Evolutionary conservation across 1,284 basidiomycete genomes (phyloP).

Genomic region (Ganoderma lucidum): DNA sequence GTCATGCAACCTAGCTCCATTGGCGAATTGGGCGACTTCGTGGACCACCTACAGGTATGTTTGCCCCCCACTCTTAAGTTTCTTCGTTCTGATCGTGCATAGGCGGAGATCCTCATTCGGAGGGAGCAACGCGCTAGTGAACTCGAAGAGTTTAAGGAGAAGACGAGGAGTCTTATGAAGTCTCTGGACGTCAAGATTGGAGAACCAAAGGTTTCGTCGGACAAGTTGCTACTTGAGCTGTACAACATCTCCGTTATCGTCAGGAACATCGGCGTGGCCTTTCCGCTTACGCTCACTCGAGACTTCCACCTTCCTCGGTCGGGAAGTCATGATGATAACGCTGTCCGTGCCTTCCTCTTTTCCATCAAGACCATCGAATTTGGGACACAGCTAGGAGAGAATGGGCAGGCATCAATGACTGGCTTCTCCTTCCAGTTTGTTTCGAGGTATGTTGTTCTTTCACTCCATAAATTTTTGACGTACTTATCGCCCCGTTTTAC

Average conservation of each 20-base stretch:
- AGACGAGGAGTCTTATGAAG: conserved; percentile 73
- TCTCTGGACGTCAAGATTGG: conserved; percentile 73
- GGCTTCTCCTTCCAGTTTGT: conserved; percentile 88
- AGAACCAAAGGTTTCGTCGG: conserved; percentile 46
- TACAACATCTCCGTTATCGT: conserved; percentile 73
- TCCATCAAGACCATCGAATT: conserved; percentile 82
- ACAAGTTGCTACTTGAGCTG: conserved; percentile 69
- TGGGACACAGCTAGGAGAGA: conserved; percentile 76
- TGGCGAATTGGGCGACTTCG: conserved; percentile 86
- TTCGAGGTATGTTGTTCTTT: conserved; percentile 58
- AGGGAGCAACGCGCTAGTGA: conserved; percentile 80
- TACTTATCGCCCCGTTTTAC: conserved; percentile 14
- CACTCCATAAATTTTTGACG: conserved; percentile 10
- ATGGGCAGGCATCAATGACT: conserved; percentile 77
- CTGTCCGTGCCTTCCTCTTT: conserved; percentile 84
- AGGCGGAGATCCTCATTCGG: conserved; percentile 79
- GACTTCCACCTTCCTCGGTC: conserved; percentile 55
- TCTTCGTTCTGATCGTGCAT: conserved; percentile 25
- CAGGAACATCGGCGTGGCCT: conserved; percentile 82
- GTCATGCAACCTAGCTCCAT: conserved; percentile 93
- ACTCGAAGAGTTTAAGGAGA: conserved; percentile 84
- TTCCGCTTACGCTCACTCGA: conserved; percentile 73
- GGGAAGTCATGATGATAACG: conserved; percentile 46
- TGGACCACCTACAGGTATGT: conserved; percentile 81
- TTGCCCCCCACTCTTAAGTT: not conserved